Percentiles rank a stretch among this genome's conserved stretches.
phyloP scores from a whole-genome alignment of 306 rosid species.

The Sindora glabra region DNA sequence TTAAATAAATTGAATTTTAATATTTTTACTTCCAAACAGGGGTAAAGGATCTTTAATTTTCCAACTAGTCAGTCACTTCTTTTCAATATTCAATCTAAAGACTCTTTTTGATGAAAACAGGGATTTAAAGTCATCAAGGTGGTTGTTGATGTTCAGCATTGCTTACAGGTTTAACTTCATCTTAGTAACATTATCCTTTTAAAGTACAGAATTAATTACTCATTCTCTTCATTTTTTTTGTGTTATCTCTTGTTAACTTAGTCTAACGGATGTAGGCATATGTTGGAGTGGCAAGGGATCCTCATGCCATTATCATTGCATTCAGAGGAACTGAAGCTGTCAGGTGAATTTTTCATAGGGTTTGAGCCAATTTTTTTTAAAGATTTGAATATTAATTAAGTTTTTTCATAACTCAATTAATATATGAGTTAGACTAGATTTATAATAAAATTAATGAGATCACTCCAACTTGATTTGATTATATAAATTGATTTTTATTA shows the following conservation, averaged over 20 bases:
- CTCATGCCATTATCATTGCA: constrained; percentile 45
- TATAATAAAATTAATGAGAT: no score
- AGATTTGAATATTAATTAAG: no score
- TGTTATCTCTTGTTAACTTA: background rate
- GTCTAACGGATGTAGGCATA: constrained; percentile 29
- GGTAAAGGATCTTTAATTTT: no score
- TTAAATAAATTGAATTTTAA: no score
- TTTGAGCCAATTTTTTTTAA: no score
- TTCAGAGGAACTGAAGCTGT: constrained; percentile 60
- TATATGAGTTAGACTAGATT: no score
- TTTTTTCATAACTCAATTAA: no score
- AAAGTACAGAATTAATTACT: background rate
- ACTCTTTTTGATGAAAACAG: constrained; percentile 23
- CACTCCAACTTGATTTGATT: no score
- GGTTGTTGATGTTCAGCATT: constrained; percentile 52
- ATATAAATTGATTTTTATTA: no score
- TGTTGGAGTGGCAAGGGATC: constrained; percentile 52
- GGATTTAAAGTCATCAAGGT: constrained; percentile 52
- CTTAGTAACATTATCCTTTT: background rate
- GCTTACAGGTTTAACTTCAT: constrained; percentile 45
- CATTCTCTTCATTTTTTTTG: background rate
- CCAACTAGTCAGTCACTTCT: background rate
- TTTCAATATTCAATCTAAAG: background rate
- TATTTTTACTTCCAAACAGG: background rate
- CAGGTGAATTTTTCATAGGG: constrained; percentile 25